Base-by-base conservation (phyloP, 176 grass and related monocot genomes). In the Typha latifolia region DNA sequence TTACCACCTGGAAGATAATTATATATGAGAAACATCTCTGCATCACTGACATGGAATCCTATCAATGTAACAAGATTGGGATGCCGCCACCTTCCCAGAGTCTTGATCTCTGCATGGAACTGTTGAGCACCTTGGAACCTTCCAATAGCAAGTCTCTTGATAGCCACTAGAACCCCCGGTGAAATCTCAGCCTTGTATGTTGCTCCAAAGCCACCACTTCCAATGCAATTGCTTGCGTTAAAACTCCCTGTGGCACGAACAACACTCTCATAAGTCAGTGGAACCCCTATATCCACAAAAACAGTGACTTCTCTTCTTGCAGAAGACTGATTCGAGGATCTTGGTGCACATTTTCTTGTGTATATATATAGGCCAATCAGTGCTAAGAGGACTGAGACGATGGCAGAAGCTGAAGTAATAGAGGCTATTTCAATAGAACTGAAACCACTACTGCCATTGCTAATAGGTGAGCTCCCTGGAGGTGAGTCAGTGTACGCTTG, bases 21-120 rank as follows among this genome's bases (percentile, higher is more conserved):
- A 69, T 96, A 96, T 80, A 96, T 96, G 49, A 96, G 69, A 84
- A 96, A 96, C 87, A 91, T 96, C 71, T 96, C 91, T 23, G 87
- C 70, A 48, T 96, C 82, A 12, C 84, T 73, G 32, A 96, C 67
- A 73, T 96, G 87, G 64, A 69, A 96, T 48, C 91, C 91, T 68
- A 96, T 86, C 56, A 96, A 79, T 26, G 84, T 96, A 16, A 96
- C 91, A 72, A 96, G 85, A 79, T 96, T 96, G 12, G 82, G 73
- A 82, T 96, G 91, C 22, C 72, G 73, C 61, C 82, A 91, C 57
- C 82, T 84, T 34, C 87, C 91, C 70, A 96, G 84, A 51, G 91
- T 96, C 72, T 91, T 96, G 32, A 95, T 76, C 76, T 96, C 91
- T 61, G 91, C 87, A 67, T 96, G 87, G 72, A 96, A 96, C 67